Percentiles rank a stretch among this genome's conserved stretches.
Evolutionary conservation across 2,329 filamentous ascomycete species (phyloP).

Genomic region (Harringtonia aguacate): DNA sequence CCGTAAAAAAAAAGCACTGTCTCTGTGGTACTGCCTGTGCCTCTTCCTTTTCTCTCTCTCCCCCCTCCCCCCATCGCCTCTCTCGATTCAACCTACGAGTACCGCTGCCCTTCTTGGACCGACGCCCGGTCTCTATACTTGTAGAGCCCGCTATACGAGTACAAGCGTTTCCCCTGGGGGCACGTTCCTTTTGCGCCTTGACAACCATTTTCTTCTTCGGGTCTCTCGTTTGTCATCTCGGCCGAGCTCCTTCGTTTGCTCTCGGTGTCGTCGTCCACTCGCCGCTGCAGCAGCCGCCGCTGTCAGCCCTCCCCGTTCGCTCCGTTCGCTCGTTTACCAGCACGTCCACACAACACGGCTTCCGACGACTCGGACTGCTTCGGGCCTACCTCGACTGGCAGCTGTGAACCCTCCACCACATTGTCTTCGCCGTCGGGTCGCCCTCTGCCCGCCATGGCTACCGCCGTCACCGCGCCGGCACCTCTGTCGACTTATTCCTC

Average conservation of each 20-base stretch:
- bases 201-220: neutral
- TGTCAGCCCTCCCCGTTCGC: neutral
- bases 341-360: too few species aligned
- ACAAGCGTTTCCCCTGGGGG: neutral
- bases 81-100: neutral
- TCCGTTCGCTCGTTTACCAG: neutral
- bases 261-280: neutral
- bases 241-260: too few species aligned
- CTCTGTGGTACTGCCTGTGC: neutral
- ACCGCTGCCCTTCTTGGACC: neutral
- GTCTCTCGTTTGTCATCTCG: neutral
- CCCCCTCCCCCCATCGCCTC: neutral
- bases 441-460: slow-evolving; percentile 15
- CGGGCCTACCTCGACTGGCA: too few species aligned
- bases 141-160: neutral
- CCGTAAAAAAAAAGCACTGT: neutral
- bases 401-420: neutral
- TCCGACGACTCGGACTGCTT: too few species aligned
- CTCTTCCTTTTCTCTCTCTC: neutral
- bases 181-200: neutral
- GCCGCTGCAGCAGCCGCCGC: neutral
- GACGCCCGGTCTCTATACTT: neutral
- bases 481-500: slow-evolving; percentile 15
- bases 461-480: slow-evolving; percentile 18
- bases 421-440: neutral